Percentiles rank a stretch among this genome's conserved stretches.
These are phyloP conservation scores for Russula ochroleuca DNA, from an alignment of 768 basidiomycete species.

Conservation along the genomic window DNA sequence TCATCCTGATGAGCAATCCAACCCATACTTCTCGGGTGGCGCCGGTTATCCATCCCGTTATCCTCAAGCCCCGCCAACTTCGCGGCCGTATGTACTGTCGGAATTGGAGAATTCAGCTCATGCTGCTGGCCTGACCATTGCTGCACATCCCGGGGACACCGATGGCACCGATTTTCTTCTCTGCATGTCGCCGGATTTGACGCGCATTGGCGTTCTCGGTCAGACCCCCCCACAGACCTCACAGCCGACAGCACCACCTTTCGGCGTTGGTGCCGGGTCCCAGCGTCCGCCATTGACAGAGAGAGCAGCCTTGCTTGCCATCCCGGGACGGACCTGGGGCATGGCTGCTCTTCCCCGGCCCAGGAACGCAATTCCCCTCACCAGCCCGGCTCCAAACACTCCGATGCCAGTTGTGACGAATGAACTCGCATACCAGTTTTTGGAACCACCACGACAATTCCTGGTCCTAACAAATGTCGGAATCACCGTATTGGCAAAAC, in stretches of 20 bases:
- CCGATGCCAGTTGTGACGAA: conserved; percentile 60
- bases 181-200: conserved; percentile 71
- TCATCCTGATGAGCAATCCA: conserved; percentile 67
- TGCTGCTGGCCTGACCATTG: conserved; percentile 59
- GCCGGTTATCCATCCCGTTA: conserved; percentile 48
- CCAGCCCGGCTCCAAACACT: conserved; percentile 32
- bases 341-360: conserved; percentile 54
- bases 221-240: conserved; percentile 48
- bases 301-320: conserved; percentile 68
- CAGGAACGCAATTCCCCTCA: conserved; percentile 34
- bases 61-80: conserved; percentile 41
- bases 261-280: conserved; percentile 34
- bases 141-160: conserved; percentile 68
- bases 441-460: conserved; percentile 70
- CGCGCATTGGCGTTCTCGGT: conserved; percentile 64
- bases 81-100: conserved; percentile 56
- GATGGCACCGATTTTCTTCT: conserved; percentile 72
- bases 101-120: conserved; percentile 62
- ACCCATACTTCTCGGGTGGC: conserved; percentile 44
- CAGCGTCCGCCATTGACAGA: conserved; percentile 69
- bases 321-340: conserved; percentile 82
- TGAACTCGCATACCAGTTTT: conserved; percentile 78
- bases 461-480: conserved; percentile 87
- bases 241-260: conserved; percentile 41
- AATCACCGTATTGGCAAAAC: conserved; percentile 72